phyloP scores from a whole-genome alignment of 208 protist genomes.

The Crithidia fasciculata region DNA sequence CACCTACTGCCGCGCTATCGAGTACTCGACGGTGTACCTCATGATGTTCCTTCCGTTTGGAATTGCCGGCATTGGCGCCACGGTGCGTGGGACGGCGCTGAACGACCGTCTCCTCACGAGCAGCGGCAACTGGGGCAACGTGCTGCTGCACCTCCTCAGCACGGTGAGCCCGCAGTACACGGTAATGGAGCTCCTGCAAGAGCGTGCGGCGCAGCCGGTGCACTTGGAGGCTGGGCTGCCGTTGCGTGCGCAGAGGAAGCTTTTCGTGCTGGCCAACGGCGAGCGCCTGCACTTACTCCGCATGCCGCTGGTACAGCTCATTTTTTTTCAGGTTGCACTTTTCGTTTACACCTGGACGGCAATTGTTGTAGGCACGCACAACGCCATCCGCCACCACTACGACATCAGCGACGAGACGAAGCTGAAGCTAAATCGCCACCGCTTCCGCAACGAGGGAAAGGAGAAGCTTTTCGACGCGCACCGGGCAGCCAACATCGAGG shows the following conservation, averaged over 20 bases:
- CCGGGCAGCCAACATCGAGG: conserved; percentile 70
- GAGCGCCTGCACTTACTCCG: conserved; percentile 25
- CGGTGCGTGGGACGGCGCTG: conserved; percentile 43
- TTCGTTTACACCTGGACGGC: conserved; percentile 63
- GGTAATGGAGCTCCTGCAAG: conserved; percentile 11
- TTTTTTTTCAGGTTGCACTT: conserved; percentile 45
- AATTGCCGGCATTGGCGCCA: conserved; percentile 59
- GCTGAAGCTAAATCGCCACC: conserved; percentile 60
- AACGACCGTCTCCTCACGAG: conserved; percentile 42
- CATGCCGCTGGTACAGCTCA: conserved; percentile 44
- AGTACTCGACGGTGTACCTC: conserved; percentile 55
- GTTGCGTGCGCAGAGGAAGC: conserved; percentile 13
- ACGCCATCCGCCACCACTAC: conserved; percentile 76
- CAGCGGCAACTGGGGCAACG: conserved; percentile 59
- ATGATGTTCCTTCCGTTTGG: conserved; percentile 58
- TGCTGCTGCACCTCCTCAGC: conserved; percentile 60
- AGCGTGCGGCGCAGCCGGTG: neutral
- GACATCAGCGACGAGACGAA: conserved; percentile 82
- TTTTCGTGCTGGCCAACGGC: conserved; percentile 5
- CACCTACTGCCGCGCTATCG: conserved; percentile 72
- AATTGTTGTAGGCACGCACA: conserved; percentile 61
- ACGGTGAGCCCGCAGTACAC: conserved; percentile 63
- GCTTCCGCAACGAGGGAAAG: conserved; percentile 61
- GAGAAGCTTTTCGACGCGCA: conserved; percentile 68
- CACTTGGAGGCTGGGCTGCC: neutral